Conservation (phyloP, 1,284 basidiomycete species). For the Cryptococcus amylolentus region DNA sequence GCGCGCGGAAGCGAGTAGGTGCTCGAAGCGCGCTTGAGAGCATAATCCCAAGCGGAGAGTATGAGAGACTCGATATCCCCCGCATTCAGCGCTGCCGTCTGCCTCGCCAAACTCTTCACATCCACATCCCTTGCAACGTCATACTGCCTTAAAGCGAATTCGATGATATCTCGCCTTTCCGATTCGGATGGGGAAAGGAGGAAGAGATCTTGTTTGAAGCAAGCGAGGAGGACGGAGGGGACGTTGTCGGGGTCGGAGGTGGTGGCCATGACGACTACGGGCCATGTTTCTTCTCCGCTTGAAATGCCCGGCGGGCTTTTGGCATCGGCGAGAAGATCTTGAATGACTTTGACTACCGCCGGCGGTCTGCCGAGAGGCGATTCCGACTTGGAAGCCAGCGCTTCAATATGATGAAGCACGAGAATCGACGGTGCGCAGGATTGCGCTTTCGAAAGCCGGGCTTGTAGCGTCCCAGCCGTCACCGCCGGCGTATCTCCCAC, state of each 20-base stretch:
- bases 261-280: constrained; percentile 69
- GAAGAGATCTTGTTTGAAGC: constrained; percentile 82
- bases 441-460: constrained; percentile 73
- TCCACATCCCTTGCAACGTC: constrained; percentile 74
- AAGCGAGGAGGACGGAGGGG: constrained; percentile 63
- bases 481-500: constrained; percentile 75
- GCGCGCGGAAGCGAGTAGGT: constrained; percentile 26
- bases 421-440: constrained; percentile 82
- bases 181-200: constrained; percentile 79
- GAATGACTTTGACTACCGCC: constrained; percentile 35
- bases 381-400: constrained; percentile 69
- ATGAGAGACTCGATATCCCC: constrained; percentile 75
- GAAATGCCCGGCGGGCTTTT: constrained; percentile 6
- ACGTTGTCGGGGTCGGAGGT: constrained; percentile 67
- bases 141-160: constrained; percentile 53
- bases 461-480: constrained; percentile 71
- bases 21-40: constrained; percentile 55
- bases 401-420: constrained; percentile 79
- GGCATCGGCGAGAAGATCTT: constrained; percentile 20
- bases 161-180: constrained; percentile 66
- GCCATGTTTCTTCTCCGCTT: constrained; percentile 53
- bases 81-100: constrained; percentile 88
- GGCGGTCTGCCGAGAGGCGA: constrained; percentile 60
- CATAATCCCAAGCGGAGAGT: constrained; percentile 59
- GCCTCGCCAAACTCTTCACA: constrained; percentile 67